Evolutionary conservation across 2,329 filamentous ascomycete genomes (phyloP).

Genomic region (Nemania sp.): DNA sequence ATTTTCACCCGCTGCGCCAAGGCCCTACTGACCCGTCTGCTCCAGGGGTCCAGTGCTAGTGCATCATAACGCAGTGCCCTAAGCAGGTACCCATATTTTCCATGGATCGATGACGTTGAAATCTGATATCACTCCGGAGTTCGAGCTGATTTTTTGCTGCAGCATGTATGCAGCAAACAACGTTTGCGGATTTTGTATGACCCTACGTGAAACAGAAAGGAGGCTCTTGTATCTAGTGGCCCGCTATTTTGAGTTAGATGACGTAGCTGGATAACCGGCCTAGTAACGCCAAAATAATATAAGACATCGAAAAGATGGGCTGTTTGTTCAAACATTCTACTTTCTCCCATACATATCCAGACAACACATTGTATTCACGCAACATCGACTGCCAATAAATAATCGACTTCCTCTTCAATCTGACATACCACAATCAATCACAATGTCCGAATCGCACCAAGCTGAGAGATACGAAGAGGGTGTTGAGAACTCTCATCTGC

Average conservation of each 20-base stretch:
- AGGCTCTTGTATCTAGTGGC: too few relatives aligned
- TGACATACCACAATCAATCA: constrained; percentile 16
- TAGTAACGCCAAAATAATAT: too few relatives aligned
- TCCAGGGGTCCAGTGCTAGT: constrained; percentile 1
- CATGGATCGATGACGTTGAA: constrained; percentile 25
- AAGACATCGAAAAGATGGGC: background rate
- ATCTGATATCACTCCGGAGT: constrained; percentile 11
- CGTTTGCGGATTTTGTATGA: too few relatives aligned
- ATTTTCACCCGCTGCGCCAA: too few relatives aligned
- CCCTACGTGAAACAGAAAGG: too few relatives aligned
- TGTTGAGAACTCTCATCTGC: constrained; percentile 67
- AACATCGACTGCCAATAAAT: background rate
- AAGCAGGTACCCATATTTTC: background rate
- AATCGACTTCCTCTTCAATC: background rate
- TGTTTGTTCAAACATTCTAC: background rate
- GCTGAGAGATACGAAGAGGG: constrained; percentile 74
- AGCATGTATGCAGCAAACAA: too few relatives aligned
- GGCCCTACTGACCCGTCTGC: background rate
- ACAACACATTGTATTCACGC: background rate
- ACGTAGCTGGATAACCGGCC: background rate
- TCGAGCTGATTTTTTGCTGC: too few relatives aligned
- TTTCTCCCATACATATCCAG: background rate
- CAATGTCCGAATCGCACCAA: constrained; percentile 55
- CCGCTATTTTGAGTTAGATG: background rate
- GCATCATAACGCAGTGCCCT: too few relatives aligned